Evolutionary conservation across 331 rosid species (phyloP), one percentile per base, ranked within the genome.

Genomic region (Malus hybrid): DNA sequence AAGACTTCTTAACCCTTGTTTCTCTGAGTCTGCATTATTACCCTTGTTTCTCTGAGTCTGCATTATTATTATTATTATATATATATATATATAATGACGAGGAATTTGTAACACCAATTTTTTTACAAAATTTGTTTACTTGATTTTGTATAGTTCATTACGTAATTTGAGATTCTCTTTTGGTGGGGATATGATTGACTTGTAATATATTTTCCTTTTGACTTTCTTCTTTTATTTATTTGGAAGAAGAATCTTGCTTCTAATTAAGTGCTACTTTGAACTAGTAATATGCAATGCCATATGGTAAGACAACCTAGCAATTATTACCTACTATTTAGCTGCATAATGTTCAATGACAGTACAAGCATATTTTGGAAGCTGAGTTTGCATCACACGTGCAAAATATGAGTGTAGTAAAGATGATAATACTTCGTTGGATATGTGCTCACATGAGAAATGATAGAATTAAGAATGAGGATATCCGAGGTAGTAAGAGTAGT

Each of bases 101-200:
- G 3, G 10, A 36, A 36, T 36, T 36, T 7, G 42, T 8, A 0
- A 36, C 42, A 36, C 10, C 42, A 36, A 0, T 36, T 36, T 36
- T 8, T 36, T 7, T 2, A 36, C 10, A 36, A 36, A 36, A 0
- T 36, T 8, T 36, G 0, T 36, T 36, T 36, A 36, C 10, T 36
- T 1, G 10, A 36, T 8, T 36, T 36, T 36, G 42, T 36, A 36
- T 36, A 8, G 1, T 36, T 8, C 42, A 8, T 1, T 36, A 0
- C 42, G 3, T 36, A 36, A 36, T 39, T 42, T 11, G 70, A 71
- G 87, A 78, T 81, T 85, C 81, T 64, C 75, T 80, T 71, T 80
- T 72, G 78, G 73, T 75, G 89, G 82, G 68, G 77, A 83, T 79
- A 57, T 75, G 76, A 76, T 73, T 82, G 79, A 70, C 80, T 39